Evolutionary conservation across 2,329 filamentous ascomycete genomes (phyloP).

Genomic region (Neonectria hederae): DNA sequence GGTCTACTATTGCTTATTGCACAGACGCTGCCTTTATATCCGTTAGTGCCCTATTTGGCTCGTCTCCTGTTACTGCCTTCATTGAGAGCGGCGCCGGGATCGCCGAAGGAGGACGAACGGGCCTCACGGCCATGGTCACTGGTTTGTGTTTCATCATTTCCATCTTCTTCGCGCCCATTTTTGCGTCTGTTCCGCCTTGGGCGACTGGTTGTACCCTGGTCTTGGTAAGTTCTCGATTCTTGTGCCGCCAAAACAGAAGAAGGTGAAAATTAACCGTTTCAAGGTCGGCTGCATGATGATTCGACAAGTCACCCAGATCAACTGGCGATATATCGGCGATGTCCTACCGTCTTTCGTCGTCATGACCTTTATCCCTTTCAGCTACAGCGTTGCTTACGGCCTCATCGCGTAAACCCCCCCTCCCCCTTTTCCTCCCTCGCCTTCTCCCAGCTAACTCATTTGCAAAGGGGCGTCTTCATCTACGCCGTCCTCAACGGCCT

Average conservation of each 20-base stretch:
- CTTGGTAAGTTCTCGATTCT: conserved; percentile 57
- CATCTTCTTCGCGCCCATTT: conserved; percentile 80
- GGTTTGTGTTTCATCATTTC: conserved; percentile 76
- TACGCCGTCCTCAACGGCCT: conserved; percentile 60
- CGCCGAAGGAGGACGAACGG: conserved; percentile 77
- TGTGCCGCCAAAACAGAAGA: too few species aligned
- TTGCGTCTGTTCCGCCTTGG: conserved; percentile 81
- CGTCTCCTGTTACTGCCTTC: conserved; percentile 77
- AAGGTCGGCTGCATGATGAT: conserved; percentile 82
- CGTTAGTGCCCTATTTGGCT: conserved; percentile 74
- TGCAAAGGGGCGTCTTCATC: conserved; percentile 61
- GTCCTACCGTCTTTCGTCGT: conserved; percentile 80
- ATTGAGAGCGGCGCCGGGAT: conserved; percentile 81
- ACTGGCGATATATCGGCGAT: conserved; percentile 81
- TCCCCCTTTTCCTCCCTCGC: neutral
- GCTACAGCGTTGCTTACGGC: conserved; percentile 81
- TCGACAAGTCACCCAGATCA: conserved; percentile 76
- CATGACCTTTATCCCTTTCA: conserved; percentile 79
- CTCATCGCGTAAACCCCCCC: conserved; percentile 69
- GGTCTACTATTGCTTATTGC: conserved; percentile 82
- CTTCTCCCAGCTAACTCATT: conserved; percentile 16
- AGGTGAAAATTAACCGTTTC: conserved; percentile 4
- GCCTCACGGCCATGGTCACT: conserved; percentile 74
- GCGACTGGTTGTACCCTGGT: conserved; percentile 79
- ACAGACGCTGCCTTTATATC: conserved; percentile 77